Percentiles rank a stretch among this genome's conserved stretches.
These are phyloP conservation scores for Suillus fuscotomentosus DNA, from an alignment of 768 basidiomycete genomes.

Conservation along the genomic window DNA sequence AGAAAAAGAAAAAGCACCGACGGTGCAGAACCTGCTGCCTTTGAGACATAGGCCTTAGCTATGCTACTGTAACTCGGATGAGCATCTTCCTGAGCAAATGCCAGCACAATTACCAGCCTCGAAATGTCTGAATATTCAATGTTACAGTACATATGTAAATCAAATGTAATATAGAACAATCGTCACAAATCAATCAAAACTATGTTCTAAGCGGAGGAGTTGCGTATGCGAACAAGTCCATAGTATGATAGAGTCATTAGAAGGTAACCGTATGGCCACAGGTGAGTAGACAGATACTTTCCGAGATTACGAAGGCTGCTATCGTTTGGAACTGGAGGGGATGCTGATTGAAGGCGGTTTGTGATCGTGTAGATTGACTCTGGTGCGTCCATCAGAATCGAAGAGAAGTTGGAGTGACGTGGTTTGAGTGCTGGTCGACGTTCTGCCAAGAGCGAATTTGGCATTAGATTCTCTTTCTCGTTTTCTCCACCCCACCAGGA, in stretches of 20 bases:
- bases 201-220: conserved; percentile 27
- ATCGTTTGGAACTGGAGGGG: conserved; percentile 7
- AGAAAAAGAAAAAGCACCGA: too few species aligned
- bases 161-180: conserved; percentile 16
- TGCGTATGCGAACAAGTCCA: conserved; percentile 46
- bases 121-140: conserved; percentile 1
- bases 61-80: too few species aligned
- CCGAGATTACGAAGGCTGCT: conserved; percentile 10
- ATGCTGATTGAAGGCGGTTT: conserved; percentile 8
- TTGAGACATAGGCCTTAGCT: too few species aligned
- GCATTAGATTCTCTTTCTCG: conserved; percentile 20
- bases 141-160: conserved; percentile 3
- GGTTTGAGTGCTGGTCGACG: conserved; percentile 14
- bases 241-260: conserved; percentile 51
- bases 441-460: conserved; percentile 8
- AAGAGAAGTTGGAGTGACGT: conserved; percentile 33
- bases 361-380: conserved; percentile 31
- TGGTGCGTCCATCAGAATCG: conserved; percentile 40
- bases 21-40: too few species aligned
- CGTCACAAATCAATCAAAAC: conserved; percentile 12
- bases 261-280: conserved; percentile 25
- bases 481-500: conserved; percentile 21
- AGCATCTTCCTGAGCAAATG: too few species aligned
- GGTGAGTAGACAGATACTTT: conserved; percentile 6
- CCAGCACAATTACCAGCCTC: neutral